Base-by-base conservation (phyloP, 352 stramenopile species). In the Globisporangium spiculum region DNA sequence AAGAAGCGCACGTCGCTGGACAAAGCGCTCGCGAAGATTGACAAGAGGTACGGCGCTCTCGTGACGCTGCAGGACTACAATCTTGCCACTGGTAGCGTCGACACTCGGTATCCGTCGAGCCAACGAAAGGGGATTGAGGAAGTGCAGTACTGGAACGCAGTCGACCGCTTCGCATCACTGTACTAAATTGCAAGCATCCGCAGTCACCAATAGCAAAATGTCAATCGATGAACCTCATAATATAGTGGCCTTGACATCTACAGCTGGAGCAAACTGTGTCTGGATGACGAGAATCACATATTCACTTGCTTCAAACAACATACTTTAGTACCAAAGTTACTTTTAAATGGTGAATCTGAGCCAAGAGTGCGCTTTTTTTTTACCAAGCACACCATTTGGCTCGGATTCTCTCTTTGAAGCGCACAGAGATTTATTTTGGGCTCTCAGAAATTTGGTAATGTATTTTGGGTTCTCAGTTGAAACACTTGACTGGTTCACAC, bases 91-190 rank as follows among this genome's bases (percentile, higher is more conserved):
- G 44, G 12, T 14, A 62, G 24, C 30, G 2, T 54, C 2, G 26
- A 44, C 12, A 18, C 61, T 20, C 30, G 20, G 44, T 30, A 58
- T 30, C 41, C 22, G 3, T 24, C 34, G 9, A 46, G 26, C 54
- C 20, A 54, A 7, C 52, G 32, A 59, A 41, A 55, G 9, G 22
- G 58, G 20, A 60, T 71, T 24, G 24, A 66, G 38, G 66, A 71
- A 57, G 66, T 55, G 58, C 48, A 54, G 12, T 74, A 68, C 32
- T 74, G 69, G 69, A 57, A 56, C 50, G 60, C 52, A 16, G 44
- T 74, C 59, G 69, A 74, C 55, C 64, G 69, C 12, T 74, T 74
- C 46, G 66, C 66, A 27, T 65, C 58, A 20, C 27, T 71, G 34
- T 10, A 27, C 9, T 70, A 36, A 65, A 8, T 8, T 52, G 44